Conservation (phyloP, 2,329 filamentous ascomycete genomes). For the Trichophaea hybrida region DNA sequence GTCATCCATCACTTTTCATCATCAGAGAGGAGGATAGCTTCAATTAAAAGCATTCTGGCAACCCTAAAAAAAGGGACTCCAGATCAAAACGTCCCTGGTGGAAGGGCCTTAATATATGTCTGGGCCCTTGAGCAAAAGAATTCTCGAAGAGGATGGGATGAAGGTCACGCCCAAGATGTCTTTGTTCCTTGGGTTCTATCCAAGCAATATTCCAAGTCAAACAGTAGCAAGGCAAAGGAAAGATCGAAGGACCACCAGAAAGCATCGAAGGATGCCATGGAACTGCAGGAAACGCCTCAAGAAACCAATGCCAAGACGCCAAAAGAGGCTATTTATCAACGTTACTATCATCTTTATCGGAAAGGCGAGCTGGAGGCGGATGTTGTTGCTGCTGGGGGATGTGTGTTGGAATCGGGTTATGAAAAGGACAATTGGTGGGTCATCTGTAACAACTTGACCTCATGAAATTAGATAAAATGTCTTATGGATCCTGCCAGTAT, state of each 20-base stretch:
- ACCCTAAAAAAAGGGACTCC: constrained; percentile 37
- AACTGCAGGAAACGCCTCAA: background rate
- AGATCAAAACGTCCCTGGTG: constrained; percentile 31
- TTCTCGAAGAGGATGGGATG: constrained; percentile 79
- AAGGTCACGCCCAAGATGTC: constrained; percentile 70
- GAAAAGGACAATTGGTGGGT: constrained; percentile 99
- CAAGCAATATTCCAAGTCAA: constrained; percentile 14
- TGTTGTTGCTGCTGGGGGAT: constrained; percentile 57
- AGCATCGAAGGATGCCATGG: background rate
- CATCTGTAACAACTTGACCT: constrained; percentile 34
- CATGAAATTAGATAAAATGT: background rate
- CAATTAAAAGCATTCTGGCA: constrained; percentile 55
- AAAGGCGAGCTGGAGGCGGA: constrained; percentile 77
- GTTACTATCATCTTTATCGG: constrained; percentile 88
- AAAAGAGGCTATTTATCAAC: constrained; percentile 52
- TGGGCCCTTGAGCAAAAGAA: constrained; percentile 88
- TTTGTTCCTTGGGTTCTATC: constrained; percentile 86
- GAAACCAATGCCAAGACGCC: constrained; percentile 29
- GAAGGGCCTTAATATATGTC: constrained; percentile 69
- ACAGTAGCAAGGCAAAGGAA: constrained; percentile 15
- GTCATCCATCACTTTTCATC: constrained; percentile 91
- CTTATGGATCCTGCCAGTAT: too few species aligned
- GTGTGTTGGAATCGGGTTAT: constrained; percentile 67
- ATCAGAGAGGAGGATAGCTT: constrained; percentile 52
- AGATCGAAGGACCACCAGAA: background rate